Evolutionary conservation across 176 grass and related monocot species (phyloP).

Genomic region (Coix lacrymajobi): DNA sequence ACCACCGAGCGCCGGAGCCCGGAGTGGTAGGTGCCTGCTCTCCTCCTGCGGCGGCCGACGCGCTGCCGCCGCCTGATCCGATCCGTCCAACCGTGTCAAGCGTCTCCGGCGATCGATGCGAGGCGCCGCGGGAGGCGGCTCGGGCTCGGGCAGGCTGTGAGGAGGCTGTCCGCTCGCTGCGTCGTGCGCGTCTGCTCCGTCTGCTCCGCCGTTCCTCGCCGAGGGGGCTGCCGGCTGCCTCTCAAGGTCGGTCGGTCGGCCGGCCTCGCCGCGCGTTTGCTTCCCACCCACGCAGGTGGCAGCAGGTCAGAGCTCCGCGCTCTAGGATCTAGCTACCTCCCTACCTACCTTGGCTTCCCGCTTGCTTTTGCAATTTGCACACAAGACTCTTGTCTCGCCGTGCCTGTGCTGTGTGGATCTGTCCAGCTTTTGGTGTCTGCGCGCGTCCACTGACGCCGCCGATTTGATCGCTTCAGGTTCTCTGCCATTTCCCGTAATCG

Average conservation of each 20-base stretch:
- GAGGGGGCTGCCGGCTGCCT: background rate
- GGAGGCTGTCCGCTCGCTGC: background rate
- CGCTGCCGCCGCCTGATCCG: background rate
- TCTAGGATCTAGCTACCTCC: background rate
- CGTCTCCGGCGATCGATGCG: conserved; percentile 12
- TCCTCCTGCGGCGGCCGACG: background rate
- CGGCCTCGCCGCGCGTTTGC: background rate
- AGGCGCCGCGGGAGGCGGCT: conserved; percentile 7
- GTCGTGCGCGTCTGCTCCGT: background rate
- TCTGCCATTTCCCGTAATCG: background rate
- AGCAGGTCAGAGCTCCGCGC: background rate
- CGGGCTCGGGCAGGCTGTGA: background rate
- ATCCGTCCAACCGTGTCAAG: background rate
- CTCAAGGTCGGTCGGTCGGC: background rate
- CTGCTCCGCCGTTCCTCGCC: background rate
- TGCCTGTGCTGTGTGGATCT: background rate
- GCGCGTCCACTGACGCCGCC: background rate
- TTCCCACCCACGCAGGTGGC: background rate
- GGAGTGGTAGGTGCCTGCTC: background rate
- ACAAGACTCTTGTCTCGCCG: background rate
- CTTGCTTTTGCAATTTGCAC: background rate
- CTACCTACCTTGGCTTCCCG: background rate
- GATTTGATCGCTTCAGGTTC: background rate
- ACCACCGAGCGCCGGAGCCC: background rate
- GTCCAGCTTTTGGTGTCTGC: background rate